A percentile compares a stretch with the other conserved stretches of the same genome.
Conservation (phyloP, 1,139 yeast genomes). For the Candida pseudoviswanathii region DNA sequence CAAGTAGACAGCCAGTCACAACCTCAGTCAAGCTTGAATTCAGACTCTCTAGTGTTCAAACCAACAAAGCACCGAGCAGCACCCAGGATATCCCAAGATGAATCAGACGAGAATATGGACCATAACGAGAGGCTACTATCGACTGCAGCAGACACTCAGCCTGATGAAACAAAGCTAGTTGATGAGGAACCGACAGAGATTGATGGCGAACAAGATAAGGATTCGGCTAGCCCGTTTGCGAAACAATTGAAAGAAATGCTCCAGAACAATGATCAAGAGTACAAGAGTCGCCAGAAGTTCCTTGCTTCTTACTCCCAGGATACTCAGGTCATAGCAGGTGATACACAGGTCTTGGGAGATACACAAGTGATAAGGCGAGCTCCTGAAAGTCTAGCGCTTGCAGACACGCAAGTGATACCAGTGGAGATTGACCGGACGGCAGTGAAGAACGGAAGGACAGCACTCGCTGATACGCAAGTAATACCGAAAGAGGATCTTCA, state of each 20-base stretch:
- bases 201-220: neutral
- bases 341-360: neutral
- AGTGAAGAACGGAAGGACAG: neutral
- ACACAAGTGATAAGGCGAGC: neutral
- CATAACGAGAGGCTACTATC: neutral
- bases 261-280: neutral
- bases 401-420: slow-evolving; percentile 6
- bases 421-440: neutral
- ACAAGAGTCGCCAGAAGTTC: neutral
- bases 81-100: neutral
- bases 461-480: slow-evolving; percentile 7
- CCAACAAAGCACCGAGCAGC: neutral
- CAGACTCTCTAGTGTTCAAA: neutral
- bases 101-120: neutral
- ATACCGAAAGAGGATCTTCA: neutral
- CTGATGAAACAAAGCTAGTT: neutral
- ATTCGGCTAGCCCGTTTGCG: slow-evolving; percentile 3
- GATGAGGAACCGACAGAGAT: neutral
- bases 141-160: neutral
- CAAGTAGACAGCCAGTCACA: slow-evolving; percentile 1
- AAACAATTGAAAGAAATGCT: slow-evolving; percentile 1
- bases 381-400: slow-evolving; percentile 4
- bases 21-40: neutral
- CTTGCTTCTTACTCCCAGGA: slow-evolving; percentile 1
- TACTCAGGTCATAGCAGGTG: neutral